Evolutionary conservation across 2,329 filamentous ascomycete species (phyloP).

Genomic region (Stromatinia cepivora): DNA sequence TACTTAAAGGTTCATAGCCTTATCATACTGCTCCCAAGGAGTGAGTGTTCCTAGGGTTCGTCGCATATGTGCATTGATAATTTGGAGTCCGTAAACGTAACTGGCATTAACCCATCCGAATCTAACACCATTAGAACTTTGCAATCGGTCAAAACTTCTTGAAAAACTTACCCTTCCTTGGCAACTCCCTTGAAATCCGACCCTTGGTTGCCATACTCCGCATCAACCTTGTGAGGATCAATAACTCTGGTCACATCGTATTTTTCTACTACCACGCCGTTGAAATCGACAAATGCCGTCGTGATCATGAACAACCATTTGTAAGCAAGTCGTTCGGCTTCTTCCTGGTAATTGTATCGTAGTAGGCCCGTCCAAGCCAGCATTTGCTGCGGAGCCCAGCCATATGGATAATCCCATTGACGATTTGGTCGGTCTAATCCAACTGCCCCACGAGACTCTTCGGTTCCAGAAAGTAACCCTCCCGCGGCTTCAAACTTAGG

Average conservation of each 20-base stretch:
- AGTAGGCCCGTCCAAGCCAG: slow-evolving; percentile 92
- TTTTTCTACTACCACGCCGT: slow-evolving; percentile 97
- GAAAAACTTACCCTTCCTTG: slow-evolving; percentile 79
- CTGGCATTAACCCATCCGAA: slow-evolving; percentile 99
- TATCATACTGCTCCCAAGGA: slow-evolving; percentile 51
- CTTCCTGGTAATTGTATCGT: slow-evolving; percentile 87
- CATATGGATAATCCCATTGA: slow-evolving; percentile 98
- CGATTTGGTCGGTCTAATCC: slow-evolving; percentile 84
- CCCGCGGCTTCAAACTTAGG: slow-evolving; percentile 87
- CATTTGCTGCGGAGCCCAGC: slow-evolving; percentile 98
- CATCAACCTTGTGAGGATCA: slow-evolving; percentile 90
- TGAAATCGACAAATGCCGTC: slow-evolving; percentile 97
- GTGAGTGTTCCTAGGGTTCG: slow-evolving; percentile 86
- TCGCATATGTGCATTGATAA: slow-evolving; percentile 85
- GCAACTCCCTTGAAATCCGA: slow-evolving; percentile 93
- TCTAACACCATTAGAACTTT: slow-evolving; percentile 49
- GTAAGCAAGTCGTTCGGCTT: slow-evolving; percentile 86
- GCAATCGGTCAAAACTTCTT: not conserved
- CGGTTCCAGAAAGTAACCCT: slow-evolving; percentile 84
- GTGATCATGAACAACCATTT: slow-evolving; percentile 99
- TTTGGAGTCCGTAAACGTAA: slow-evolving; percentile 89
- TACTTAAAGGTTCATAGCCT: slow-evolving; percentile 26
- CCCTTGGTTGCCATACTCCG: slow-evolving; percentile 97
- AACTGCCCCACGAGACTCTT: slow-evolving; percentile 80
- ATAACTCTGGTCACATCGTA: slow-evolving; percentile 92